A percentile compares a stretch with the other conserved stretches of the same genome.
These are phyloP conservation scores for Jackrogersella minutella DNA, from an alignment of 495 filamentous ascomycete species.

Conservation along the genomic window DNA sequence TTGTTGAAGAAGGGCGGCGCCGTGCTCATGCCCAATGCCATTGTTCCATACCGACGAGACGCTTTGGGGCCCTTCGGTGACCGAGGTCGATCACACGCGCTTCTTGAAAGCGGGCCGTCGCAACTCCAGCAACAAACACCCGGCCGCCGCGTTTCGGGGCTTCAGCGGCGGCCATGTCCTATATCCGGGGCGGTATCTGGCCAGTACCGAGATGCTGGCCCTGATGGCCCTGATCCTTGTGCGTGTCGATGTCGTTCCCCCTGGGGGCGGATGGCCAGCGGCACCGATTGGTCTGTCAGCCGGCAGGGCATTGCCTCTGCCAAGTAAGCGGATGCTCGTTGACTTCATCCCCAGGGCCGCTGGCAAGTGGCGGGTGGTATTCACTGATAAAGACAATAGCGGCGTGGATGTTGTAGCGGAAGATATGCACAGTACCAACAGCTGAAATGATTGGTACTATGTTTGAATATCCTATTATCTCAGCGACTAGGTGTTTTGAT, in stretches of 20 bases:
- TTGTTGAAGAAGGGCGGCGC: slow-evolving; percentile 1
- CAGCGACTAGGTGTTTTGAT: neutral
- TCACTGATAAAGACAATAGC: slow-evolving; percentile 6
- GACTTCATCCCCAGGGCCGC: slow-evolving; percentile 4
- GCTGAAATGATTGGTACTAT: neutral
- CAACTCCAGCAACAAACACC: neutral
- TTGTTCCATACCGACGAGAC: slow-evolving; percentile 3
- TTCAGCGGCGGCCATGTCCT: neutral
- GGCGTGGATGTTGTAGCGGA: slow-evolving; percentile 3
- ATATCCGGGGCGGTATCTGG: neutral
- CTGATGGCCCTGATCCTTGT: slow-evolving; percentile 1
- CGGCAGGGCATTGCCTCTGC: slow-evolving; percentile 7
- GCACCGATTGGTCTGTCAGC: slow-evolving; percentile 6
- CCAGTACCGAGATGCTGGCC: slow-evolving; percentile 3
- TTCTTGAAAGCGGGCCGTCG: neutral
- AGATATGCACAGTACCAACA: slow-evolving; percentile 6
- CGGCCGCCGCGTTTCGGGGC: neutral
- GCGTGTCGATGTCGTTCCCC: slow-evolving; percentile 1
- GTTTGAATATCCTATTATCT: slow-evolving; percentile 1
- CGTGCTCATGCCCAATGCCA: slow-evolving; percentile 3
- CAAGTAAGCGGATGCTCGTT: slow-evolving; percentile 3
- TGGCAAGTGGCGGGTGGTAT: slow-evolving; percentile 10
- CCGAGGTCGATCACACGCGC: neutral
- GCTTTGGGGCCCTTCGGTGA: neutral
- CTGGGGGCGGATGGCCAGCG: neutral